phyloP scores from a whole-genome alignment of 768 basidiomycete species.

The Crassisporium funariophilum region DNA sequence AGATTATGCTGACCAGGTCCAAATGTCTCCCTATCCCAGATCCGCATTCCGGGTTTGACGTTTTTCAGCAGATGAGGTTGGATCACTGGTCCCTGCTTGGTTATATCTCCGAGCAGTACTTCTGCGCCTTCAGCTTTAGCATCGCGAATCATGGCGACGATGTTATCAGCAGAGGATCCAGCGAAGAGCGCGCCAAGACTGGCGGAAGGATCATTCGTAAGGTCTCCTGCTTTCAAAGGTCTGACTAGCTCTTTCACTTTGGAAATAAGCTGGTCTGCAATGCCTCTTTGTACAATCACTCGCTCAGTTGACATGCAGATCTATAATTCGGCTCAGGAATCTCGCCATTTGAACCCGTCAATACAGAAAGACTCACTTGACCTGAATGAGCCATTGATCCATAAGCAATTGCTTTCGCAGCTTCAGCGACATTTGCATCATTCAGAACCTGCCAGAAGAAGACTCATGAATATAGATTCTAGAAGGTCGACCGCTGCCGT shows the following conservation, averaged over 20 bases:
- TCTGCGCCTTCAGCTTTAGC: conserved; percentile 47
- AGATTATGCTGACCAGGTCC: conserved; percentile 48
- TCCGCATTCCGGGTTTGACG: conserved; percentile 49
- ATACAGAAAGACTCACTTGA: conserved; percentile 21
- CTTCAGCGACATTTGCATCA: conserved; percentile 54
- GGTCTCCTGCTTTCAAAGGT: conserved; percentile 42
- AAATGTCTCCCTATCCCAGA: conserved; percentile 65
- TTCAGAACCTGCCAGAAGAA: conserved; percentile 43
- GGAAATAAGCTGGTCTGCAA: conserved; percentile 37
- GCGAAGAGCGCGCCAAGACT: conserved; percentile 45
- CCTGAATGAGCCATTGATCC: conserved; percentile 51
- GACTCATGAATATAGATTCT: neutral
- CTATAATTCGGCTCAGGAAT: conserved; percentile 18
- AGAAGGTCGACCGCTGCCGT: neutral
- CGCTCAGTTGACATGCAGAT: conserved; percentile 63
- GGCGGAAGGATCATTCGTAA: conserved; percentile 25
- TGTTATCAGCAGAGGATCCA: conserved; percentile 45
- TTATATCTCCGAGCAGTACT: conserved; percentile 45
- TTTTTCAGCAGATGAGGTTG: conserved; percentile 52
- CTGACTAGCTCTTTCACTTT: conserved; percentile 34
- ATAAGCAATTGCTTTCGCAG: conserved; percentile 49
- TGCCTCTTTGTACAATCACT: conserved; percentile 50
- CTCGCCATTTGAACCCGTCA: no score
- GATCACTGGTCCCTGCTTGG: conserved; percentile 41
- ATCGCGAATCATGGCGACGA: conserved; percentile 45